phyloP scores from a whole-genome alignment of 345 rosid species.

The Citrus glauca region DNA sequence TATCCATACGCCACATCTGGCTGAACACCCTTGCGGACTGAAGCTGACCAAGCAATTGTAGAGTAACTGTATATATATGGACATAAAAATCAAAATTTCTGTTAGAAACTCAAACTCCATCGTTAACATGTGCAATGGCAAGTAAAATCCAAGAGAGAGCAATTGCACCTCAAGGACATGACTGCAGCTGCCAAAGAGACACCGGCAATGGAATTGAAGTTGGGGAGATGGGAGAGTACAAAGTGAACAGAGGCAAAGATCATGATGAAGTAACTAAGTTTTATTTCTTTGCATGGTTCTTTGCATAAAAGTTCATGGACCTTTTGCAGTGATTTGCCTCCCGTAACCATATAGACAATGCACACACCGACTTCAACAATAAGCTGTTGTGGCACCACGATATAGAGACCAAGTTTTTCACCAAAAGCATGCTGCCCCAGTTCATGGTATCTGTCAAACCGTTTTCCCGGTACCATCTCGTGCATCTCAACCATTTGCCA shows the following conservation, averaged over 20 bases:
- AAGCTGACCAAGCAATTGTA: slow-evolving; percentile 72
- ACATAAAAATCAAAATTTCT: not conserved
- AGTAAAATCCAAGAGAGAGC: not conserved
- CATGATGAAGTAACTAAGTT: slow-evolving; percentile 67
- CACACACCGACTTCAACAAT: slow-evolving; percentile 64
- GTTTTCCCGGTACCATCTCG: slow-evolving; percentile 73
- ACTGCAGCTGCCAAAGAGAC: slow-evolving; percentile 79
- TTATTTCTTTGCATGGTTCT: slow-evolving; percentile 31
- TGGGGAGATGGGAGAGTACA: slow-evolving; percentile 74
- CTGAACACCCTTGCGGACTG: slow-evolving; percentile 47
- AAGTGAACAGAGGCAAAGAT: slow-evolving; percentile 63
- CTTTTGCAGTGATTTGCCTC: slow-evolving; percentile 59
- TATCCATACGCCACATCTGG: slow-evolving; percentile 51
- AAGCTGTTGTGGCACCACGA: slow-evolving; percentile 79
- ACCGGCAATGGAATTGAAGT: slow-evolving; percentile 73
- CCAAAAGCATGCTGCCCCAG: slow-evolving; percentile 84
- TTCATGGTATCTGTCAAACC: slow-evolving; percentile 78
- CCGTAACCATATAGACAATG: slow-evolving; percentile 78
- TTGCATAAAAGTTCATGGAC: slow-evolving; percentile 49
- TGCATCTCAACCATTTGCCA: slow-evolving; percentile 98
- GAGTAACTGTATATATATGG: slow-evolving; percentile 48
- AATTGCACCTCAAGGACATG: slow-evolving; percentile 64
- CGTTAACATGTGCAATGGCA: not conserved
- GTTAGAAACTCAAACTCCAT: not conserved
- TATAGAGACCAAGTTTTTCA: slow-evolving; percentile 71